Base-by-base conservation (phyloP, 495 filamentous ascomycete species). In the Penicillium samsonianum region DNA sequence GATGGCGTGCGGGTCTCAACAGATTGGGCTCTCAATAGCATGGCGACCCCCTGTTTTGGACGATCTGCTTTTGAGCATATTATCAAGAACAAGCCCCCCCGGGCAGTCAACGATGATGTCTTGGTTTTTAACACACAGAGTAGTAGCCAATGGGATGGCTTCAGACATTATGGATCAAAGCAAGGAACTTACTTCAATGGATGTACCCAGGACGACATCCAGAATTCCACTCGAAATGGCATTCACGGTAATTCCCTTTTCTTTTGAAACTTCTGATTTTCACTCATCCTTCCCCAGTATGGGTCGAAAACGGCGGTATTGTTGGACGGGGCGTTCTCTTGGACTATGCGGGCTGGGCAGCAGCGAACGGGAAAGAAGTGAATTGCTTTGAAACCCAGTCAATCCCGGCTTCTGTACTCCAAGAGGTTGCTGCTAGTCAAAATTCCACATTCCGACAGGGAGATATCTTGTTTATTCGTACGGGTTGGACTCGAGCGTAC, bases 81-180 rank as follows among this genome's bases (percentile, higher is more conserved):
- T 0, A 64, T 79, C 28, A 65, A 61, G 33, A 71, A 75, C 40
- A 76, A 75, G 61, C 60, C 64, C 8, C 74, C 75, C n/a, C 63
- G 70, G 45, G 60, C 61, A 3, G 78, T 85, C 31, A 86, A 85
- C 54, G 84, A 87, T 61, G 83, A 87, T 67, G 63, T 81, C 20
- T 77, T 82, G 75, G 77, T 73, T 12, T 83, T 88, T 62, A 87
- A 88, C 65, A 79, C 84, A 12, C 84, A 87, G 72, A 70, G 73
- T 25, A 76, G 73, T 44, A 76, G 70, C 4, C 82, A 84, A 60
- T 84, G 81, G 82, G 81, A 84, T 73, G 80, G 81, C 7, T 80
- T 84, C 43, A 60, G 79, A 33, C 79, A 83, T 67, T 82, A 72
- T 60, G 78, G 77, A 69, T 59, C 45, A 57, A 72, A 79, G 33